Conservation (phyloP, 1,139 yeast species). For the Nakaseomyces kungkrabaensis region DNA sequence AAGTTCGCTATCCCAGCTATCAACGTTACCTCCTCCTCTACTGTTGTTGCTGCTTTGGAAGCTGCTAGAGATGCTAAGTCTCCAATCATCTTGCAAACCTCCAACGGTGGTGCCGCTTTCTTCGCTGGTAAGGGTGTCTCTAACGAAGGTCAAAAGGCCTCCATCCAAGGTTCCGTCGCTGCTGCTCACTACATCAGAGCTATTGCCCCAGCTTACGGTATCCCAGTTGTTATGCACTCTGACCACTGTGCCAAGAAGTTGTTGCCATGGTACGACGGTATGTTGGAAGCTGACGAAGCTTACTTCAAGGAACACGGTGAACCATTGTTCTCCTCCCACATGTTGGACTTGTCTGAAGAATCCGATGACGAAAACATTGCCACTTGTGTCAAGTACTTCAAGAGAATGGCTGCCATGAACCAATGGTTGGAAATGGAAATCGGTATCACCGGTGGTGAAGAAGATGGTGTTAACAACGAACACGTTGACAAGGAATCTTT, state of each 20-base stretch:
- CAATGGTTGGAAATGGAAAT: conserved; percentile 99
- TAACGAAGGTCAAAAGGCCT: conserved; percentile 87
- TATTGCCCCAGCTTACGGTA: conserved; percentile 91
- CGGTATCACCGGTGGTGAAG: conserved; percentile 99
- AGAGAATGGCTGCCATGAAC: conserved; percentile 85
- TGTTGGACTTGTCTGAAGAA: conserved; percentile 98
- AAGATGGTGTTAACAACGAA: conserved; percentile 99
- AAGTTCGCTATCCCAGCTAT: conserved; percentile 98
- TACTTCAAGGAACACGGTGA: conserved; percentile 78
- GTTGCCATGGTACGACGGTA: conserved; percentile 97
- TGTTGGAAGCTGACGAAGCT: conserved; percentile 93
- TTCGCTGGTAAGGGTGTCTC: conserved; percentile 98
- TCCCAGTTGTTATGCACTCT: conserved; percentile 94
- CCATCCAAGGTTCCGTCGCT: conserved; percentile 91
- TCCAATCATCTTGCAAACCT: conserved; percentile 93
- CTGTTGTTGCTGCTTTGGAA: conserved; percentile 94
- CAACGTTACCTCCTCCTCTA: conserved; percentile 94
- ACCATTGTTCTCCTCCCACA: conserved; percentile 97
- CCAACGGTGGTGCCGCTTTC: conserved; percentile 99
- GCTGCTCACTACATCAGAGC: conserved; percentile 98
- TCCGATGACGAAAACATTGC: conserved; percentile 90
- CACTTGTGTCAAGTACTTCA: conserved; percentile 89
- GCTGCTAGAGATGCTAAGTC: conserved; percentile 95
- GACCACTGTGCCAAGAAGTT: conserved; percentile 99
- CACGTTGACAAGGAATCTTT: conserved; percentile 76